Base-by-base conservation (phyloP, 495 filamentous ascomycete genomes). In the Xylaria scruposa region DNA sequence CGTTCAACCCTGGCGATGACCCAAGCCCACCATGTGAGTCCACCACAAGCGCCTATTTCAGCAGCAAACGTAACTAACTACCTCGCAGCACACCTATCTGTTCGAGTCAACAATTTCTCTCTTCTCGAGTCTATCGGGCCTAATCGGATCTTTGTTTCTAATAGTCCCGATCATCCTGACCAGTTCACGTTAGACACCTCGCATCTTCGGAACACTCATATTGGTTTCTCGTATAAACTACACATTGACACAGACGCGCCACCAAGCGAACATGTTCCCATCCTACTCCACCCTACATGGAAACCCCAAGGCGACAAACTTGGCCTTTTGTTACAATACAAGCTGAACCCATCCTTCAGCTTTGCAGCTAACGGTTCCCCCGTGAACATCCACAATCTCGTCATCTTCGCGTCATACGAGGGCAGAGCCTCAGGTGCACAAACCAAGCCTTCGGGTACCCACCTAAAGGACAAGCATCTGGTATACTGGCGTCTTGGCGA, bases 191-290 rank as follows among this genome's bases (percentile, higher is more conserved):
- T 98, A 54, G 88, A 92, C 73, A 79, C 93, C 2, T 84, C 89
- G 10, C 90, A 88, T 73, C 87, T 97, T 66, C 70, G 61, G 60
- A 91, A 89, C 68, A 91, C 93, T 13, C 86, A 92, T 0, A 90
- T 96, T 3, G 96, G 93, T 40, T 99, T 99, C 84, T 97, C 95
- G 72, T 99, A 98, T 78, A 92, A 95, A 79, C 83, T 97, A n/a
- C 94, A 97, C 74, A 78, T 94, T 38, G 91, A 96, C 38, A 72
- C 82, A 21, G 88, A 88, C 67, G 81, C 89, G 17, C 84, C 87
- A 33, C 78, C 89, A n/a, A 90, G 76, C 19, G 71, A 79, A 31
- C 77, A 84, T 46, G 83, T 91, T 26, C 96, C 97, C 0, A 82
- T 99, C 36, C 85, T 92, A 58, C 84, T 98, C 73, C 91, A 88